phyloP scores from a whole-genome alignment of 768 basidiomycete genomes.

The Lanmaoa pseudosensibilis region DNA sequence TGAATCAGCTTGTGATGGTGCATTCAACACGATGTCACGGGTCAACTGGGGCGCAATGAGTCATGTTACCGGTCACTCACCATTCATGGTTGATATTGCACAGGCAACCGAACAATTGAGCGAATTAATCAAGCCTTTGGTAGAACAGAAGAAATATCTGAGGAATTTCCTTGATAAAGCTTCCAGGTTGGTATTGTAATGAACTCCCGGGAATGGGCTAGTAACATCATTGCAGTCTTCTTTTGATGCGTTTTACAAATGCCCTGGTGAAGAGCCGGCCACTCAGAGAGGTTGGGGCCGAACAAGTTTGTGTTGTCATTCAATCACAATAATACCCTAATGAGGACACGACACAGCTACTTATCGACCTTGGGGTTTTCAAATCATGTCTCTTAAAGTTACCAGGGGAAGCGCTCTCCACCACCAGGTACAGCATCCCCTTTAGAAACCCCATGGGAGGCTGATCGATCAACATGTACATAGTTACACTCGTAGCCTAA shows the following conservation, averaged over 20 bases:
- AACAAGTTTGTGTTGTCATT: slow-evolving; percentile 60
- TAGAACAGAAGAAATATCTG: slow-evolving; percentile 94
- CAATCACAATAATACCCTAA: not conserved
- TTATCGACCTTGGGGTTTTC: slow-evolving; percentile 88
- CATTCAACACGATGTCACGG: slow-evolving; percentile 73
- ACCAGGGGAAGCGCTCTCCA: slow-evolving; percentile 67
- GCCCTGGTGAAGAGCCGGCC: slow-evolving; percentile 89
- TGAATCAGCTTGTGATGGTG: slow-evolving; percentile 77
- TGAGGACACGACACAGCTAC: slow-evolving; percentile 47
- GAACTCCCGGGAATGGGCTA: not conserved
- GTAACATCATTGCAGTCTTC: slow-evolving; percentile 49
- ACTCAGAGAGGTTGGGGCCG: slow-evolving; percentile 89
- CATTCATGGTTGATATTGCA: slow-evolving; percentile 76
- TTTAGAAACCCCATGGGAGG: not conserved
- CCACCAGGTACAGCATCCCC: slow-evolving; percentile 46
- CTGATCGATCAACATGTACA: slow-evolving; percentile 15
- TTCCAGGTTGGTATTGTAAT: slow-evolving; percentile 59
- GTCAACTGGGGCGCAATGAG: slow-evolving; percentile 76
- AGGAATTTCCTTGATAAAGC: slow-evolving; percentile 93
- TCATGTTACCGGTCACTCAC: slow-evolving; percentile 85
- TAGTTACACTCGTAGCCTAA: slow-evolving; percentile 82
- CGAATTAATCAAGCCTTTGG: slow-evolving; percentile 71
- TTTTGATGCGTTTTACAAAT: slow-evolving; percentile 87
- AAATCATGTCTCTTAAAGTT: slow-evolving; percentile 81
- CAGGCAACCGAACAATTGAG: slow-evolving; percentile 73